A percentile compares a stretch with the other conserved stretches of the same genome.
These are phyloP conservation scores for Diaporthe longicolla DNA, from an alignment of 2,329 filamentous ascomycete species.

Conservation along the genomic window DNA sequence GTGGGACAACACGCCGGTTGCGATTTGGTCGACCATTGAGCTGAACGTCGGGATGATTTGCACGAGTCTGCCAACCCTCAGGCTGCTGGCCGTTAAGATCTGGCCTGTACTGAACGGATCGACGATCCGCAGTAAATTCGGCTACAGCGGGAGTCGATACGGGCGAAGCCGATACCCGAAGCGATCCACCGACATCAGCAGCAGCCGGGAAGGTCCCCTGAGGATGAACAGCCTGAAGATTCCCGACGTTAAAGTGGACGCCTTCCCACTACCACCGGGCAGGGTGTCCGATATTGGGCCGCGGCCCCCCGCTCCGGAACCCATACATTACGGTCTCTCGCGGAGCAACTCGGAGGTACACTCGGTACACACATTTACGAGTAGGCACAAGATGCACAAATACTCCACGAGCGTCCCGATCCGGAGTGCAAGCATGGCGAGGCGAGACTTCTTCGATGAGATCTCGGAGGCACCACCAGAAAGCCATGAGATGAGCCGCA, in stretches of 20 bases:
- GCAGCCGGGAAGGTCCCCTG: not conserved
- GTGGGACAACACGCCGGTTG: constrained; percentile 49
- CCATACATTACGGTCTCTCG: not conserved
- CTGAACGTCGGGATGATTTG: constrained; percentile 54
- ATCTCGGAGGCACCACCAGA: not conserved
- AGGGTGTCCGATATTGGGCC: not conserved
- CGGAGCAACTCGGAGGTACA: constrained; percentile 10
- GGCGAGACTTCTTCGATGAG: not conserved
- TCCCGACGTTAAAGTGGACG: not conserved
- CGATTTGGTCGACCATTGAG: constrained; percentile 54
- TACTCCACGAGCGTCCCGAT: constrained; percentile 14
- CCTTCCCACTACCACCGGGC: not conserved
- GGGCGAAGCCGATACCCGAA: constrained; percentile 12
- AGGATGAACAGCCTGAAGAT: constrained; percentile 24
- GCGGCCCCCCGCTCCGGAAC: not conserved
- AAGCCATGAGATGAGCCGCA: not conserved
- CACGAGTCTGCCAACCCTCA: constrained; percentile 37
- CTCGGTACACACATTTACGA: constrained; percentile 11
- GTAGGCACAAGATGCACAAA: constrained; percentile 23
- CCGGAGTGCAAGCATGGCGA: constrained; percentile 12
- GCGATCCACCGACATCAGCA: constrained; percentile 9
- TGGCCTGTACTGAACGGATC: constrained; percentile 16
- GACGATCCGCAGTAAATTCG: constrained; percentile 19
- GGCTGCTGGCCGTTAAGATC: not conserved
- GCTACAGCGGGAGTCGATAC: constrained; percentile 23